Base-by-base conservation (phyloP, 306 rosid species). In the Ziziphus jujuba region DNA sequence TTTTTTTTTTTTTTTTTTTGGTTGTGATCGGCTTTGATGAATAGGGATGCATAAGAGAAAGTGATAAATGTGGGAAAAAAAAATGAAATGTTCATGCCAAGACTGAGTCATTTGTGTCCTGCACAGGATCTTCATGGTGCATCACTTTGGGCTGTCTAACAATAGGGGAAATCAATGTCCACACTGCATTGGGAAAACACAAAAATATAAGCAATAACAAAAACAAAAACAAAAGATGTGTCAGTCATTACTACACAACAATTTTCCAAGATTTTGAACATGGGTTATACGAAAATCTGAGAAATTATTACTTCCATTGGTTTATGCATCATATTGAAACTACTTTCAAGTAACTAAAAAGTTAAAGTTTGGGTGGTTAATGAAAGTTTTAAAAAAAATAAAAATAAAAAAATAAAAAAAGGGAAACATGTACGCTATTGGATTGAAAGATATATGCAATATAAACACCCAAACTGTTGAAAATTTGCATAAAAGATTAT, bases 121-220 rank as follows among this genome's bases (percentile, higher is more conserved):
- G 82, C 67, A 54, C 71, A 69, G 68, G 52, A 65, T 80, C 87
- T 59, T 72, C 77, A 56, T 65, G 67, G 69, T 80, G 77, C 61
- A 65, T 77, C 5, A 82, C 80, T 73, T 67, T 84, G 51, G 74
- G 75, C 77, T 79, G 70, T 45, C 81, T 78, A 78, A 87, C 74
- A 50, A 76, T 66, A 1, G 98, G 95, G 43, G 95, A 89, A 53
- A 92, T 89, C 68, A 92, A 48, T 59, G 89, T 89, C 98, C 96
- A 89, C 64, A 85, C 96, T 89, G 87, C 81, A 70, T 48, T 31
- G 58, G 66, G 34, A 25, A 28, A 28, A 28, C 23, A 31, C 5
- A 24, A 48, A 38, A 22, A 40, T 8, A 40, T 0, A 40, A 40
- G 0, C 9, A 38, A 38, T 0, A 36, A 5, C 6, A 5, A 36